A percentile compares a stretch with the other conserved stretches of the same genome.
Evolutionary conservation across 345 rosid genomes (phyloP).

Genomic region (Leavenworthia alabamica): DNA sequence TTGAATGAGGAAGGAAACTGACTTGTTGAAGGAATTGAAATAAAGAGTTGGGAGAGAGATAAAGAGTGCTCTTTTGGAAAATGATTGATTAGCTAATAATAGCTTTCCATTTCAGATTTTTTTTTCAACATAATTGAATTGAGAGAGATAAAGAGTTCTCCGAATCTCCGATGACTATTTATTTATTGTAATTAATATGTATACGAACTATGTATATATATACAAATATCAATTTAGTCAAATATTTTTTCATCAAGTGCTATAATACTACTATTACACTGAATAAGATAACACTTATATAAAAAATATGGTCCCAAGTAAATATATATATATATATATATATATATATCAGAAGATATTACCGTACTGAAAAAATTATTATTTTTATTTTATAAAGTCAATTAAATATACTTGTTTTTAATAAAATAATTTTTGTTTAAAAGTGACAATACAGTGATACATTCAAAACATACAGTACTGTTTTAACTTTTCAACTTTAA

Average conservation of each 20-base stretch:
- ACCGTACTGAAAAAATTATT: background rate
- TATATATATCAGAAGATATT: background rate
- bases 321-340: background rate
- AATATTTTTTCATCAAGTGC: background rate
- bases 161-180: background rate
- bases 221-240: background rate
- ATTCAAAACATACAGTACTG: background rate
- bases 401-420: background rate
- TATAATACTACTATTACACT: too few species aligned
- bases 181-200: background rate
- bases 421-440: background rate
- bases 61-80: background rate
- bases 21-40: slow-evolving; percentile 5
- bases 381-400: background rate
- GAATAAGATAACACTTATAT: too few species aligned
- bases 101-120: background rate
- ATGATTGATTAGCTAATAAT: slow-evolving; percentile 9
- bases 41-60: slow-evolving; percentile 8
- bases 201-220: too few species aligned
- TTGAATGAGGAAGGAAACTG: slow-evolving; percentile 21
- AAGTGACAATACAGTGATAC: too few species aligned
- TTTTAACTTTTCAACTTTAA: background rate
- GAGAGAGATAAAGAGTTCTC: too few species aligned
- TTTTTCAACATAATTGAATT: background rate
- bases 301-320: background rate